These are phyloP conservation scores for Melastoma malabathricum DNA, from an alignment of 345 rosid species.

Conservation along the genomic window DNA sequence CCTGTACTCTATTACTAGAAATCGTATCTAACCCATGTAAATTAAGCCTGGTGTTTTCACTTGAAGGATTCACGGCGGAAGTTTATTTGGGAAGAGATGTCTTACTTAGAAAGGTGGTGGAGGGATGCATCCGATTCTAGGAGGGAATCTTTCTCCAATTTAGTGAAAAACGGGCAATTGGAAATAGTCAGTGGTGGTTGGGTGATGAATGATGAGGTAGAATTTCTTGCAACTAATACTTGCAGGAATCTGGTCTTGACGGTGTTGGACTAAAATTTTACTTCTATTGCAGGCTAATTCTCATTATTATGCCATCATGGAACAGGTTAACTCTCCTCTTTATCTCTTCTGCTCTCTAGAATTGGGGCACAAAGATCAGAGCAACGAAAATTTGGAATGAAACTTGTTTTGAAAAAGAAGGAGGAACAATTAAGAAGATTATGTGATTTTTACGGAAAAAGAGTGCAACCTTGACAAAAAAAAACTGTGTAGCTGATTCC, in stretches of 20 bases:
- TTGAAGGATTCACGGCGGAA: slow-evolving; percentile 67
- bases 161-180: slow-evolving; percentile 84
- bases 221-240: slow-evolving; percentile 1
- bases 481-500: no score
- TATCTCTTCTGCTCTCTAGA: slow-evolving; percentile 2
- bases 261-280: slow-evolving; percentile 4
- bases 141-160: slow-evolving; percentile 48
- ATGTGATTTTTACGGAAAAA: no score
- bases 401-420: no score
- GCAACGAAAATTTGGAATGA: no score
- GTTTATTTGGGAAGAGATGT: slow-evolving; percentile 99
- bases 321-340: slow-evolving; percentile 46
- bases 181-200: slow-evolving; percentile 99
- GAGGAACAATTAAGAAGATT: no score
- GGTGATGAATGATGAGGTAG: slow-evolving; percentile 99
- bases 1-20: no score
- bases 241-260: not conserved
- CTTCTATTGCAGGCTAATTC: slow-evolving; percentile 83
- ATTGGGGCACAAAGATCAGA: no score
- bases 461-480: no score
- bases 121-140: slow-evolving; percentile 63
- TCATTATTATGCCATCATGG: slow-evolving; percentile 87
- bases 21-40: no score
- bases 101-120: slow-evolving; percentile 98
- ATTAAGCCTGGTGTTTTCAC: not conserved